phyloP scores from a whole-genome alignment of 306 rosid species.

The Mimosa pudica region DNA sequence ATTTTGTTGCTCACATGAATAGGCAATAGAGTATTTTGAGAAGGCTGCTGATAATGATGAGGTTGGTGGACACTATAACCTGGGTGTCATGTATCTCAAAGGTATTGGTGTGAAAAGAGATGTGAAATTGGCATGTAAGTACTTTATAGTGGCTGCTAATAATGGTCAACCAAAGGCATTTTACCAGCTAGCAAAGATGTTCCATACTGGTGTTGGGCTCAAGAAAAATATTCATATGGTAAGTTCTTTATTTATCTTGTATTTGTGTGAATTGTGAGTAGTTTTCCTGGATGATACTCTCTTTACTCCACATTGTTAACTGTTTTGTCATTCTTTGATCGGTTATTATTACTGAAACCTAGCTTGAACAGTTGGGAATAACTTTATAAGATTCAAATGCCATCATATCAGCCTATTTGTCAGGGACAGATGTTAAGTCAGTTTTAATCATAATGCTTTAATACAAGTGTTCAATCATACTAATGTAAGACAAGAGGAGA shows the following conservation, averaged over 20 bases:
- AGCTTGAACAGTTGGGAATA: not conserved
- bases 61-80: slow-evolving; percentile 90
- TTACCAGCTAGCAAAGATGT: slow-evolving; percentile 98
- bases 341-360: not conserved
- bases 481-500: not conserved
- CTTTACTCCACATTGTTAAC: not conserved
- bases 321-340: not conserved
- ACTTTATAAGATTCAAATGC: not conserved
- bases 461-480: not conserved
- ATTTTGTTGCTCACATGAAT: slow-evolving; percentile 2
- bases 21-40: slow-evolving; percentile 97
- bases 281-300: slow-evolving; percentile 9
- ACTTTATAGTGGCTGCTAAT: slow-evolving; percentile 78
- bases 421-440: not conserved
- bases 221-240: slow-evolving; percentile 83
- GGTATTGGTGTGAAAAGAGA: slow-evolving; percentile 96
- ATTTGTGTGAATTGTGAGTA: slow-evolving; percentile 10
- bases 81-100: slow-evolving; percentile 92
- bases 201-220: slow-evolving; percentile 91
- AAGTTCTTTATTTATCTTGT: slow-evolving; percentile 25
- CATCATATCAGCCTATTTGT: not conserved
- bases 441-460: not conserved
- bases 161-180: slow-evolving; percentile 96
- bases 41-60: slow-evolving; percentile 80
- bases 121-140: slow-evolving; percentile 70